phyloP scores from a whole-genome alignment of 129 eudicot genomes.

The Escallonia herrerae region DNA sequence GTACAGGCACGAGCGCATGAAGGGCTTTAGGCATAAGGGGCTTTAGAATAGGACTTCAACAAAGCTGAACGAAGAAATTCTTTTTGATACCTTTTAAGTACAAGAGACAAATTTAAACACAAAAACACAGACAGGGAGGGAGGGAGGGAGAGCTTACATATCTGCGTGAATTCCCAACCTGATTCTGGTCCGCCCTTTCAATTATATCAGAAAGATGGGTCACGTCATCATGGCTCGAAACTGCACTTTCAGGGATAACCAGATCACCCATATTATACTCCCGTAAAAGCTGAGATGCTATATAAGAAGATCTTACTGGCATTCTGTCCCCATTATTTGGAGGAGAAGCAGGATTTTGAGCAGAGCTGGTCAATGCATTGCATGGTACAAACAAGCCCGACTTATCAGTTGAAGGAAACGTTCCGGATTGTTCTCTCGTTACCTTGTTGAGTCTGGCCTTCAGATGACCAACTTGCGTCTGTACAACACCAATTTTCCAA shows the following conservation, averaged over 20 bases:
- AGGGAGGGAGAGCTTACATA: slow-evolving; percentile 30
- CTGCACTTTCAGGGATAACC: slow-evolving; percentile 34
- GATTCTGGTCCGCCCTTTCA: slow-evolving; percentile 29
- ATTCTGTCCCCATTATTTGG: slow-evolving; percentile 29
- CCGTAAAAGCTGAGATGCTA: slow-evolving; percentile 44
- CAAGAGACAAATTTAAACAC: background rate
- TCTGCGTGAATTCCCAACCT: slow-evolving; percentile 19
- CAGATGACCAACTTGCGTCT: slow-evolving; percentile 42
- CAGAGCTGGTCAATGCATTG: slow-evolving; percentile 29
- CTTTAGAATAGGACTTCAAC: too few relatives aligned
- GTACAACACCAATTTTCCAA: slow-evolving; percentile 41
- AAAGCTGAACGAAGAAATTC: too few relatives aligned
- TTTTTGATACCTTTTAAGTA: too few relatives aligned
- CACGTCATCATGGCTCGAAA: slow-evolving; percentile 32
- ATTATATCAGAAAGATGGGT: slow-evolving; percentile 28
- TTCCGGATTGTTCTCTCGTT: slow-evolving; percentile 34
- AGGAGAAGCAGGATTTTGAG: slow-evolving; percentile 28
- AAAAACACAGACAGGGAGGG: background rate
- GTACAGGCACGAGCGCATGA: too few relatives aligned
- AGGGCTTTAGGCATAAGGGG: too few relatives aligned
- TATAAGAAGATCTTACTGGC: slow-evolving; percentile 24
- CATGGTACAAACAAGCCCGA: slow-evolving; percentile 25
- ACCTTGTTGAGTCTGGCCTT: slow-evolving; percentile 34
- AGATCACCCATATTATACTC: slow-evolving; percentile 24
- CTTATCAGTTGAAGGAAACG: slow-evolving; percentile 28